Evolutionary conservation across 768 basidiomycete species (phyloP).

Genomic region (Amanita fuliginea): DNA sequence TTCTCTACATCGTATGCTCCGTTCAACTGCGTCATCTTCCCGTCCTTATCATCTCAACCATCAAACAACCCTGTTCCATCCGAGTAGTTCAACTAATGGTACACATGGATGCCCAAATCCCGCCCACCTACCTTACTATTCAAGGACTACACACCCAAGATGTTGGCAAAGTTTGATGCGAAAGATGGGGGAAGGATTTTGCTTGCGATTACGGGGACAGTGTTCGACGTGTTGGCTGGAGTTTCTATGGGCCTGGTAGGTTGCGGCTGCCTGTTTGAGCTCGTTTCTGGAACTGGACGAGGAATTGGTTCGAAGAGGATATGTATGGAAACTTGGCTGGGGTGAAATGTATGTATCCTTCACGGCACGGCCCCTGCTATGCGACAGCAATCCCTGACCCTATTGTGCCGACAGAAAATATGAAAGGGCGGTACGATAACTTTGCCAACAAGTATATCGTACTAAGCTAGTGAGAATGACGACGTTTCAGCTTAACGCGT

Average conservation of each 20-base stretch:
- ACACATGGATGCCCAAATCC: slow-evolving; percentile 84
- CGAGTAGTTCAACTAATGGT: slow-evolving; percentile 69
- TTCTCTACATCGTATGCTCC: slow-evolving; percentile 71
- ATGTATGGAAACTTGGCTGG: too few relatives aligned
- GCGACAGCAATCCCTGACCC: too few relatives aligned
- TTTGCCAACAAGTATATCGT: too few relatives aligned
- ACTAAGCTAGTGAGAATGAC: too few relatives aligned
- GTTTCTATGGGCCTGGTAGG: slow-evolving; percentile 90
- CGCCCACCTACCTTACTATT: slow-evolving; percentile 75
- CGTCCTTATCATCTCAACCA: slow-evolving; percentile 31
- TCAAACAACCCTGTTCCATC: slow-evolving; percentile 44
- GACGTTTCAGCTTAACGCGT: too few relatives aligned
- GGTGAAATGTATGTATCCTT: too few relatives aligned
- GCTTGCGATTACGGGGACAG: slow-evolving; percentile 72
- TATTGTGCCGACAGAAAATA: too few relatives aligned
- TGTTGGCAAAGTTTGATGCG: slow-evolving; percentile 58
- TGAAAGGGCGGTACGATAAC: too few relatives aligned
- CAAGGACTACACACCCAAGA: slow-evolving; percentile 69
- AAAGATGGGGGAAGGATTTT: slow-evolving; percentile 61
- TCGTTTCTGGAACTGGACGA: too few relatives aligned
- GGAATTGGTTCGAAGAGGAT: too few relatives aligned
- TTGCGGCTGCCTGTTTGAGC: too few relatives aligned
- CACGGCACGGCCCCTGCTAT: too few relatives aligned
- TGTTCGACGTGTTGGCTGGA: slow-evolving; percentile 93
- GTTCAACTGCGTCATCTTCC: slow-evolving; percentile 66